A percentile compares a stretch with the other conserved stretches of the same genome.
Evolutionary conservation across 768 basidiomycete species (phyloP).

Genomic region (Mycena crocata): DNA sequence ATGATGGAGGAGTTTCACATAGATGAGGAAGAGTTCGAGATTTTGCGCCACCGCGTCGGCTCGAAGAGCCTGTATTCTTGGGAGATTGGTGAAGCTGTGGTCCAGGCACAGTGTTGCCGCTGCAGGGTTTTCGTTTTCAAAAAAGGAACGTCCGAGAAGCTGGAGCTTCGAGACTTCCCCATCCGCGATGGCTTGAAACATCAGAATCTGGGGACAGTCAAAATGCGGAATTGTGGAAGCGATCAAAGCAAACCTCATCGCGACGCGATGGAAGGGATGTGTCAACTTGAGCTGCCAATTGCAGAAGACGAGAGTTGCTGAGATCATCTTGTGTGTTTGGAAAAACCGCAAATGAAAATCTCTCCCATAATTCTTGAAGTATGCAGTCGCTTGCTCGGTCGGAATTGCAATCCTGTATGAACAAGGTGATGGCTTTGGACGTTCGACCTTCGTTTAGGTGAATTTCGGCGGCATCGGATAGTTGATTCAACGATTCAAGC

Average conservation of each 20-base stretch:
- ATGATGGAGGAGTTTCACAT: conserved; percentile 37
- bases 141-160: conserved; percentile 41
- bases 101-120: conserved; percentile 58
- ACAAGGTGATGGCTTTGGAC: conserved; percentile 58
- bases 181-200: conserved; percentile 49
- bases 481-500: conserved; percentile 54
- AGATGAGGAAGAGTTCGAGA: conserved; percentile 50
- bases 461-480: conserved; percentile 63
- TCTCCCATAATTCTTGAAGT: conserved; percentile 58
- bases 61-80: conserved; percentile 37
- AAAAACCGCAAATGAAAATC: conserved; percentile 53
- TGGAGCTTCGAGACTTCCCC: conserved; percentile 42
- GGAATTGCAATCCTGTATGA: conserved; percentile 50
- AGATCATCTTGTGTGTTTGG: conserved; percentile 24
- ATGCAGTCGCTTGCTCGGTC: conserved; percentile 52
- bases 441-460: conserved; percentile 60
- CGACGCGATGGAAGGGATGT: conserved; percentile 12
- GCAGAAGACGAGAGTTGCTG: conserved; percentile 39
- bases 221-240: neutral
- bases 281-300: conserved; percentile 35
- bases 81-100: conserved; percentile 47
- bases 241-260: conserved; percentile 28
- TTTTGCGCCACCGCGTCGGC: conserved; percentile 39
- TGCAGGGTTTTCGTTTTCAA: conserved; percentile 41
- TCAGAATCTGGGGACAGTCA: conserved; percentile 21